Evolutionary conservation across 257 asterid species (phyloP), one percentile per base, ranked within the genome.

Genomic region (Ilex aquifolium): DNA sequence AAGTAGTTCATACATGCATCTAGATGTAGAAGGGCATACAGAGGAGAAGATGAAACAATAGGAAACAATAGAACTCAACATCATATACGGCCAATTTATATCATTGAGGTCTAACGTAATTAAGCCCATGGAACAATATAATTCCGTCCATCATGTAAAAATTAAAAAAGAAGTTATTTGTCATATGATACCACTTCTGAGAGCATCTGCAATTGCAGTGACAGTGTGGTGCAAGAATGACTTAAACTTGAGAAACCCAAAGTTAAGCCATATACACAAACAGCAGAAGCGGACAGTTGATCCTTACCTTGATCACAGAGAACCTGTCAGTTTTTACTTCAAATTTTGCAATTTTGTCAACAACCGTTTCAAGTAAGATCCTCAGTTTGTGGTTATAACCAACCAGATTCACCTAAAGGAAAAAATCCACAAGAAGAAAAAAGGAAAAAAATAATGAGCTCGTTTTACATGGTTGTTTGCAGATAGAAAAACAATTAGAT

Each of bases 251-350:
- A 46, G 1, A 12, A 46, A 46, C 13, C 13, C 48, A 42, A 42
- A 69, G 30, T 56, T 65, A 66, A 69, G 65, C 42, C 27, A 21
- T 65, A 44, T 61, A 31, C 51, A 57, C 42, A 51, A 63, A 50
- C 44, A 70, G 51, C 62, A 56, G 13, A 60, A 44, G 30, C 32
- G 65, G 61, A 66, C 5, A 68, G 74, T 63, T 13, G 53, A 65
- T 50, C 10, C 67, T 72, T 67, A 92, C 99, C 97, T 93, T 85
- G 76, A 93, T 87, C 54, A 93, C 97, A 67, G 87, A 79, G 69
- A 93, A 93, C 49, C 99, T 83, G 60, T 93, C 97, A n/a, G 80
- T 86, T 74, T 85, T 93, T 49, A 90, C 99, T 87, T 93, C 91
- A 61, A 93, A 93, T 1, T 74, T 78, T 32, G 90, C 94, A 27